Conservation (phyloP, 768 basidiomycete genomes). For the Tubosaeta brunneosetosa region DNA sequence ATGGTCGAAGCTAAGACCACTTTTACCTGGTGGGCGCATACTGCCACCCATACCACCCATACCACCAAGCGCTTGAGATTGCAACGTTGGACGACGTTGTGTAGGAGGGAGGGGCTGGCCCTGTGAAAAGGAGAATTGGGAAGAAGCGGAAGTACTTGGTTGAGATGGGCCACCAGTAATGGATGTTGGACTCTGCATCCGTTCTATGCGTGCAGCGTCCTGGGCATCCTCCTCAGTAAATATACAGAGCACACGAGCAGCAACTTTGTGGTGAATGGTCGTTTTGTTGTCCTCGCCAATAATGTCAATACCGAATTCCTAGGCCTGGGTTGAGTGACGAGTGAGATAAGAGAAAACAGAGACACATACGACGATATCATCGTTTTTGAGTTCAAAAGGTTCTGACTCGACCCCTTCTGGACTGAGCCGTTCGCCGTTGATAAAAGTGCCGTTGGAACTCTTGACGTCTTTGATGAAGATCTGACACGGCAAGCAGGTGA, state of each 20-base stretch:
- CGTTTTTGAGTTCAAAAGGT: constrained; percentile 89
- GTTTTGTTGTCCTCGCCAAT: constrained; percentile 98
- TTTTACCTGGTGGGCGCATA: constrained; percentile 72
- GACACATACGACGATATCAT: constrained; percentile 86
- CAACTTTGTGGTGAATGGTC: constrained; percentile 97
- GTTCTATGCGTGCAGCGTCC: constrained; percentile 66
- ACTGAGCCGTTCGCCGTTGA: constrained; percentile 91
- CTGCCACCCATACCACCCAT: constrained; percentile 77
- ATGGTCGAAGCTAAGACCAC: constrained; percentile 88
- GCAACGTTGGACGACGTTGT: constrained; percentile 54
- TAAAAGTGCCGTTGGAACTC: constrained; percentile 97
- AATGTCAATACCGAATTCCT: constrained; percentile 99
- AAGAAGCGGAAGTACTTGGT: constrained; percentile 26
- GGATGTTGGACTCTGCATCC: constrained; percentile 45
- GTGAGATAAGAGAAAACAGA: not conserved
- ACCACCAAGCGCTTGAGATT: constrained; percentile 57
- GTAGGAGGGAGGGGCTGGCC: constrained; percentile 32
- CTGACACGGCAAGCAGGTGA: constrained; percentile 38
- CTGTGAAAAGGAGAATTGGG: constrained; percentile 41
- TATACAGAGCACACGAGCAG: constrained; percentile 88
- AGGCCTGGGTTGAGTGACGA: constrained; percentile 1
- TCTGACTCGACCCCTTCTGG: constrained; percentile 87
- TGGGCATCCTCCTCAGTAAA: constrained; percentile 82
- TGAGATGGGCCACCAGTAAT: constrained; percentile 33
- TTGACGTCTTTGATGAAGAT: constrained; percentile 99